Conservation (phyloP, 768 basidiomycete species). For the Termitomyces sp. region DNA sequence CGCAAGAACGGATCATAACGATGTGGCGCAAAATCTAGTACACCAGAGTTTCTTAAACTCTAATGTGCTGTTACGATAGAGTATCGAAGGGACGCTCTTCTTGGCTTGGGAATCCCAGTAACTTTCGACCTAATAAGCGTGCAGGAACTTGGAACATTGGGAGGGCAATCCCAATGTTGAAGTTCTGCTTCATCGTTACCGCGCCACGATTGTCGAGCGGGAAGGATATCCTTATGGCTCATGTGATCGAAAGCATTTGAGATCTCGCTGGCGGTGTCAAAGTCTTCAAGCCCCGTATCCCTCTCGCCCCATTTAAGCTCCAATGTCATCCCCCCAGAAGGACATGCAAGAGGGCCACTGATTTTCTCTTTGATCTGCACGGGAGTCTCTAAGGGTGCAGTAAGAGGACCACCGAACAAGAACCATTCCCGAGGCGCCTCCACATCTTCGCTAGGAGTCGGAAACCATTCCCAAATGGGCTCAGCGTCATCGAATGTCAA, state of each 20-base stretch:
- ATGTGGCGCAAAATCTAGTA: not conserved
- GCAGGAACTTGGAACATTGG: not conserved
- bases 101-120: not conserved
- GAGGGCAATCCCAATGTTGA: not conserved
- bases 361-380: not conserved
- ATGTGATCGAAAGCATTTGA: not conserved
- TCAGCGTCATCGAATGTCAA: not conserved
- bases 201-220: not conserved
- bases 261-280: not conserved
- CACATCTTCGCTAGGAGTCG: not conserved
- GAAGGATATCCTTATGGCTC: not conserved
- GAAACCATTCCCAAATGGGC: not conserved
- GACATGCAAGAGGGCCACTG: not conserved
- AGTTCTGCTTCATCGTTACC: not conserved
- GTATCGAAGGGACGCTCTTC: not conserved
- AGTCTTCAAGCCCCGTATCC: not conserved
- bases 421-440: not conserved
- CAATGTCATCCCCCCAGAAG: not conserved
- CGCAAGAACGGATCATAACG: no score
- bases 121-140: not conserved
- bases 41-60: not conserved
- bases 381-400: not conserved
- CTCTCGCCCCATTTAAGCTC: not conserved
- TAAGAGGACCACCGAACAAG: constrained; percentile 5
- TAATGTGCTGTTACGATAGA: not conserved